These are phyloP conservation scores for Leccinum ochraceum DNA, from an alignment of 768 basidiomycete species.

Conservation along the genomic window DNA sequence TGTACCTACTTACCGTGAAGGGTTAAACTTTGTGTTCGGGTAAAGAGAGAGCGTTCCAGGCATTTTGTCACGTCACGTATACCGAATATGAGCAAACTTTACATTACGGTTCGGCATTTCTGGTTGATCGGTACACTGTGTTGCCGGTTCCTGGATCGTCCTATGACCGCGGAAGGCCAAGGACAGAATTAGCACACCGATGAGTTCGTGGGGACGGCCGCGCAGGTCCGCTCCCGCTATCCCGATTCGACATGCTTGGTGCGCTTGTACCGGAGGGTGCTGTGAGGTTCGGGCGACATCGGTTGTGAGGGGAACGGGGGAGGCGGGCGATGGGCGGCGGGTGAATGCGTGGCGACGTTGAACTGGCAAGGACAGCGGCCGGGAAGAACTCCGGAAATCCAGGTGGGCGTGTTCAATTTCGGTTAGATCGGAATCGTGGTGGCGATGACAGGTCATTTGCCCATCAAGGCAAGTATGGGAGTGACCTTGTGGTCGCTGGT, in stretches of 20 bases:
- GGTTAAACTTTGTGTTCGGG: slow-evolving; percentile 11
- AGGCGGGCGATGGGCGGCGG: background rate
- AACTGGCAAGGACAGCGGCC: slow-evolving; percentile 1
- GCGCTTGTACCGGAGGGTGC: background rate
- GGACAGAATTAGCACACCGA: slow-evolving; percentile 10
- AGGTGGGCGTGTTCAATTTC: slow-evolving; percentile 27
- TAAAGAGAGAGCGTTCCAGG: slow-evolving; percentile 4
- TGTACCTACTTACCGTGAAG: slow-evolving; percentile 4
- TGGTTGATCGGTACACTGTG: slow-evolving; percentile 22
- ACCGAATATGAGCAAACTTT: slow-evolving; percentile 22
- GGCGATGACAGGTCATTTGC: slow-evolving; percentile 22
- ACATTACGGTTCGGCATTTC: slow-evolving; percentile 22
- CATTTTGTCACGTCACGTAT: slow-evolving; percentile 23
- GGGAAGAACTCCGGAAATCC: slow-evolving; percentile 12
- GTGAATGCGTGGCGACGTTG: background rate
- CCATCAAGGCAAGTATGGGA: slow-evolving; percentile 12
- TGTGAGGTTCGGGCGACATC: background rate
- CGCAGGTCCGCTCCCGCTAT: background rate
- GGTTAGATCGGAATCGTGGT: slow-evolving; percentile 32
- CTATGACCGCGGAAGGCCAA: slow-evolving; percentile 32
- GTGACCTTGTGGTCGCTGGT: slow-evolving; percentile 1
- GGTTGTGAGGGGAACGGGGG: background rate
- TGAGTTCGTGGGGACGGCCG: background rate
- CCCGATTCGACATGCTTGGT: background rate
- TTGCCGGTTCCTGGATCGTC: slow-evolving; percentile 32